phyloP scores from a whole-genome alignment of 495 filamentous ascomycete species.

The Aspergillus nidulans region DNA sequence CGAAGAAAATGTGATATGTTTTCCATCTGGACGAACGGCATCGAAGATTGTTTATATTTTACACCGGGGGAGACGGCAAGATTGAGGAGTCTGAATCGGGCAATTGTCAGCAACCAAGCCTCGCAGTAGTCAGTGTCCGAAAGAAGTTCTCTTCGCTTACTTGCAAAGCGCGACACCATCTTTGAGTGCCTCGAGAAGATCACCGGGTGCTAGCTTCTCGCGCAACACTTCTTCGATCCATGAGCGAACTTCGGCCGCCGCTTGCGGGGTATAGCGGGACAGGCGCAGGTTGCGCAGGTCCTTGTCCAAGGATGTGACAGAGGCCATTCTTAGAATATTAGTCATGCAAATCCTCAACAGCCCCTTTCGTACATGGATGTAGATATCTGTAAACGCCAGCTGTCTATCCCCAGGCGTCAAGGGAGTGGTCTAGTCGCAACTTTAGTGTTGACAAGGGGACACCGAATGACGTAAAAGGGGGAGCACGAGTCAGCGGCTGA shows the following conservation, averaged over 20 bases:
- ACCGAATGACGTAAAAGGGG: conserved; percentile 7
- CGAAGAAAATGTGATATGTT: conserved; percentile 96
- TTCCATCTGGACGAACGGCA: conserved; percentile 99
- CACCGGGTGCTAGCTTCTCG: conserved; percentile 61
- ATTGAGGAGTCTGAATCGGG: conserved; percentile 66
- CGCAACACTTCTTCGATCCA: conserved; percentile 88
- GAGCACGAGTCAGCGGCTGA: not conserved
- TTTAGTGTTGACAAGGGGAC: conserved; percentile 4
- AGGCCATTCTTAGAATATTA: conserved; percentile 63
- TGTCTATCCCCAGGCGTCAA: not conserved
- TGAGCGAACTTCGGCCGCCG: conserved; percentile 74
- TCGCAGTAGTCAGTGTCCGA: not conserved
- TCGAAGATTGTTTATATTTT: conserved; percentile 72
- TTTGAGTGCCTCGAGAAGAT: conserved; percentile 81
- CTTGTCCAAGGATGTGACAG: conserved; percentile 88
- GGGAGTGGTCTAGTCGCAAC: conserved; percentile 3
- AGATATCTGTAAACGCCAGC: not conserved
- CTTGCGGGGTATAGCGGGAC: conserved; percentile 89
- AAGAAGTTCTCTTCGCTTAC: conserved; percentile 42
- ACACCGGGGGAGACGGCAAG: conserved; percentile 74
- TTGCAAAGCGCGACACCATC: conserved; percentile 90
- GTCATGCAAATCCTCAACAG: conserved; percentile 11
- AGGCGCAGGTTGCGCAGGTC: conserved; percentile 91
- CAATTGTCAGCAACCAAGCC: not conserved
- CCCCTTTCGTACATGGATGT: not conserved